Conservation (phyloP, 164 flowering plant species). For the Annona cherimola region DNA sequence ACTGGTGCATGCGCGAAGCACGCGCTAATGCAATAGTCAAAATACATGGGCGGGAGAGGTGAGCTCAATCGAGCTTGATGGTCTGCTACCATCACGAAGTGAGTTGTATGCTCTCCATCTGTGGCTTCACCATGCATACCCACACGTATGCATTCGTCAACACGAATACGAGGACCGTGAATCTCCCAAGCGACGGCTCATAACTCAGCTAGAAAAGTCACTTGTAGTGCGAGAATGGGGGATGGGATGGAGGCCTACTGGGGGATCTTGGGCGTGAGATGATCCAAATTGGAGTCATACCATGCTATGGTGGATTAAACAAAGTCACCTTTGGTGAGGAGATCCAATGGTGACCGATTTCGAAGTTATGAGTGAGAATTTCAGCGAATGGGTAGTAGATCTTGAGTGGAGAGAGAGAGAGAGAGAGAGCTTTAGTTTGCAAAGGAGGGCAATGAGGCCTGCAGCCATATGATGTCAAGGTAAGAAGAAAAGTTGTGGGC, state of each 20-base stretch:
- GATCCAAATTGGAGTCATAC: conserved; percentile 4
- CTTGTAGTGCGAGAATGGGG: conserved; percentile 11
- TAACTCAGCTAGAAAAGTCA: conserved; percentile 3
- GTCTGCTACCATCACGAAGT: conserved; percentile 29
- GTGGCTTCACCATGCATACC: conserved; percentile 28
- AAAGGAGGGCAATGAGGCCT: conserved; percentile 5
- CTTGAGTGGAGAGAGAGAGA: conserved; percentile 30
- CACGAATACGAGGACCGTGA: conserved; percentile 19
- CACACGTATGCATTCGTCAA: conserved; percentile 31
- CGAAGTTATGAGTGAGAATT: conserved; percentile 16
- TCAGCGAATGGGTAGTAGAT: conserved; percentile 37
- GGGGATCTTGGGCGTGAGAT: not conserved
- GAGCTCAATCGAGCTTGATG: conserved; percentile 20
- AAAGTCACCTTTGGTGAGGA: conserved; percentile 25
- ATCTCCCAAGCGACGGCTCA: not conserved
- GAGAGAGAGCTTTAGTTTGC: conserved; percentile 32
- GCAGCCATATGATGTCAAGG: conserved; percentile 8
- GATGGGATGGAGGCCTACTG: not conserved
- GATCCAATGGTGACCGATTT: conserved; percentile 20
- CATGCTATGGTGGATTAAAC: conserved; percentile 16
- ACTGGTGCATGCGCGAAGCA: conserved; percentile 5
- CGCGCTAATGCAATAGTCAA: conserved; percentile 41
- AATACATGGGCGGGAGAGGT: conserved; percentile 34
- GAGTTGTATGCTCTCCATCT: not conserved
- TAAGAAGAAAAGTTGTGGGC: conserved; percentile 5